Evolutionary conservation across 2,329 filamentous ascomycete species (phyloP).

Genomic region (Fusarium incarnatum): DNA sequence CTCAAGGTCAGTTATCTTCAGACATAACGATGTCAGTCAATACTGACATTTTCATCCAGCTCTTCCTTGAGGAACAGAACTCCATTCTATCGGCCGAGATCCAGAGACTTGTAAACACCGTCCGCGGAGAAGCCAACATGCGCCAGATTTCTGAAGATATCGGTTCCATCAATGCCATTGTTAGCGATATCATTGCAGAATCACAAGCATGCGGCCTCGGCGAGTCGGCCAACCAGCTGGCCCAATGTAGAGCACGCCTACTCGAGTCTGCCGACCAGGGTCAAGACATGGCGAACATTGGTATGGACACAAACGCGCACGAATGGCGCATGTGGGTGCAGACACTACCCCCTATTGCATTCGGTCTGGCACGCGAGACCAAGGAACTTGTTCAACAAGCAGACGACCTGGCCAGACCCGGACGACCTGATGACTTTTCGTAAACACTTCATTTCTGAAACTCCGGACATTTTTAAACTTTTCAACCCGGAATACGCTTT

Average conservation of each 20-base stretch:
- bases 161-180: slow-evolving; percentile 74
- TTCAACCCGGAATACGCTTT: slow-evolving; percentile 26
- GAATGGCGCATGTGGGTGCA: slow-evolving; percentile 75
- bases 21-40: background rate
- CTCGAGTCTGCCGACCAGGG: slow-evolving; percentile 72
- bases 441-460: slow-evolving; percentile 46
- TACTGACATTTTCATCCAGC: slow-evolving; percentile 55
- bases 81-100: slow-evolving; percentile 82
- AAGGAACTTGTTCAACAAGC: slow-evolving; percentile 73
- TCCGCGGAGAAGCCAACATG: slow-evolving; percentile 73
- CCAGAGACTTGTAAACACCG: slow-evolving; percentile 80
- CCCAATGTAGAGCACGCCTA: slow-evolving; percentile 73
- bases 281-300: slow-evolving; percentile 66
- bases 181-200: slow-evolving; percentile 75
- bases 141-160: slow-evolving; percentile 77
- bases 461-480: slow-evolving; percentile 18
- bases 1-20: slow-evolving; percentile 55
- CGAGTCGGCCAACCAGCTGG: slow-evolving; percentile 67
- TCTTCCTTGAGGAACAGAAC: slow-evolving; percentile 86
- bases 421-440: slow-evolving; percentile 61
- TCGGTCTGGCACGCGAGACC: slow-evolving; percentile 84
- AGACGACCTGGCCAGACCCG: slow-evolving; percentile 50
- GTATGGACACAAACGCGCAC: slow-evolving; percentile 60
- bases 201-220: slow-evolving; percentile 68
- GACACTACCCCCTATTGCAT: slow-evolving; percentile 84